Conservation (phyloP, 306 rosid species). For the Gastrolobium villosum region DNA sequence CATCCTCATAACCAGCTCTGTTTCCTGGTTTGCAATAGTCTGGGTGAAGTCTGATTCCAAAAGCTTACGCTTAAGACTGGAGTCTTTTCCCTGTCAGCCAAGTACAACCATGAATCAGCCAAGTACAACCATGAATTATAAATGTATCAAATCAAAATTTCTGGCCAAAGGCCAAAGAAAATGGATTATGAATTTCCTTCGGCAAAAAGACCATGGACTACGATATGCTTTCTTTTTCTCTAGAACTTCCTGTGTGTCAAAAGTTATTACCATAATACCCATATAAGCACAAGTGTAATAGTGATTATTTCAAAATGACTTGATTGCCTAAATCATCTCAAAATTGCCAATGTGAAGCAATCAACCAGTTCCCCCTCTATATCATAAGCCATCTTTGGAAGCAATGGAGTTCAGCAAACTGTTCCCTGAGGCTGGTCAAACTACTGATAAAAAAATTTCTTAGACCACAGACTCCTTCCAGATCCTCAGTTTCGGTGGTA, state of each 20-base stretch:
- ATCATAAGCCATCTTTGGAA: background rate
- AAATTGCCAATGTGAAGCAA: conserved; percentile 23
- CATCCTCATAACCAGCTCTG: conserved; percentile 63
- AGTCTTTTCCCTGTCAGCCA: conserved; percentile 62
- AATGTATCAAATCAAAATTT: background rate
- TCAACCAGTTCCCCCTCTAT: too few species aligned
- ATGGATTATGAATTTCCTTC: background rate
- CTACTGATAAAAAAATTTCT: background rate
- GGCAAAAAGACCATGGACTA: background rate
- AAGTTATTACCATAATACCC: background rate
- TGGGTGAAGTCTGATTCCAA: conserved; percentile 65
- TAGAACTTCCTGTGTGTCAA: background rate
- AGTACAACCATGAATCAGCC: conserved; percentile 24
- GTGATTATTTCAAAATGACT: background rate
- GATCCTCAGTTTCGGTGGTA: conserved; percentile 16
- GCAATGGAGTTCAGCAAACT: background rate
- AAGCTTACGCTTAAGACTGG: conserved; percentile 59
- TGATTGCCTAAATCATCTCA: background rate
- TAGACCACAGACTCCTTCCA: background rate
- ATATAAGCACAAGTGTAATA: background rate
- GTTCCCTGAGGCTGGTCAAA: background rate
- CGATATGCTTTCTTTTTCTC: background rate
- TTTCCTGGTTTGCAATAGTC: conserved; percentile 59
- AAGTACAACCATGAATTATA: conserved; percentile 29
- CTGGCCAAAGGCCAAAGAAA: background rate